These are phyloP conservation scores for Rosa rugosa DNA, from an alignment of 306 rosid genomes.

Conservation along the genomic window DNA sequence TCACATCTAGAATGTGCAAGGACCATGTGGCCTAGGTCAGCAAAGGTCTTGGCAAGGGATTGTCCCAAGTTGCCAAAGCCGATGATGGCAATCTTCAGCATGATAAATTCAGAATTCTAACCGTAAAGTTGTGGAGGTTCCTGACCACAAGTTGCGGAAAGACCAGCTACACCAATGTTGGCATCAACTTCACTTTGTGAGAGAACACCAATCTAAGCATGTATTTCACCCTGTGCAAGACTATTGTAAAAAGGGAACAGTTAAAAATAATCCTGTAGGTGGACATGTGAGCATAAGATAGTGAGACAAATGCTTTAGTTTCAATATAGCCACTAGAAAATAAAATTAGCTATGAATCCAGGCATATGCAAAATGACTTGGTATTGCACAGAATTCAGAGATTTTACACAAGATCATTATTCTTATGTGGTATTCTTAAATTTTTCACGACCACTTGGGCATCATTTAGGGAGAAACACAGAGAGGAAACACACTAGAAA, in stretches of 20 bases:
- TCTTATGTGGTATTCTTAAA: no score
- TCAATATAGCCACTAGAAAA: no score
- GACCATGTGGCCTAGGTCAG: neutral
- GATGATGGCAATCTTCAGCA: neutral
- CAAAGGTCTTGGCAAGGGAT: neutral
- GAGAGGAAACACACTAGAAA: neutral
- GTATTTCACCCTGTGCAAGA: neutral
- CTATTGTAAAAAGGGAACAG: neutral
- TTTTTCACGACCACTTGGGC: neutral
- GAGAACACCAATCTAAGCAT: neutral
- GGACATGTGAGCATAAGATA: neutral
- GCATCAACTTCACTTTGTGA: neutral
- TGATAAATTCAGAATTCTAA: neutral
- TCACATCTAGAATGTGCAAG: constrained; percentile 9
- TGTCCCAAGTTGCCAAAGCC: neutral
- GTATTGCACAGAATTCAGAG: neutral
- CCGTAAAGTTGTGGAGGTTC: neutral
- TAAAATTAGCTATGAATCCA: neutral
- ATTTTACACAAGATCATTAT: neutral
- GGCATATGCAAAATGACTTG: neutral
- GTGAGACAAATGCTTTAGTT: neutral
- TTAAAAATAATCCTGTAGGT: neutral
- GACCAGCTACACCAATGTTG: neutral
- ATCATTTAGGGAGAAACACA: neutral
- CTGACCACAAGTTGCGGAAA: neutral